Percentiles rank a stretch among this genome's conserved stretches.
phyloP scores from a whole-genome alignment of 768 basidiomycete genomes.

The Tylopilus intermedius region DNA sequence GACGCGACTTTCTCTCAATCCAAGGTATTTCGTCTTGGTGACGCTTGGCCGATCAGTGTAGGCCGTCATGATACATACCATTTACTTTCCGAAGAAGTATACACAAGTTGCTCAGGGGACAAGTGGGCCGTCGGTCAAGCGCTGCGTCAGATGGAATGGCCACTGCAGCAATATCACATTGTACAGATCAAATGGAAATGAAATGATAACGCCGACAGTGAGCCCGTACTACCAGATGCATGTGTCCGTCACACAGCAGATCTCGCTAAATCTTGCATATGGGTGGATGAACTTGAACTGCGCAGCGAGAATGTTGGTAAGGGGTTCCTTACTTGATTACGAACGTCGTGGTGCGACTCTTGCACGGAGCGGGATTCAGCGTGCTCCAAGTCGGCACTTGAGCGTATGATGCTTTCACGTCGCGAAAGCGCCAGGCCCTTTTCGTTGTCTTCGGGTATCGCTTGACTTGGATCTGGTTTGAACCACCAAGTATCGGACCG shows the following conservation, averaged over 20 bases:
- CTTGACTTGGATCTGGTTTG: slow-evolving; percentile 12
- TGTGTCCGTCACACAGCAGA: background rate
- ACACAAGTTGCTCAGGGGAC: no score
- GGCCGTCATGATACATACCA: no score
- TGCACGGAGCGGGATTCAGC: background rate
- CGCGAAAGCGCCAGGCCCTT: no score
- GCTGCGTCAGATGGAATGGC: no score
- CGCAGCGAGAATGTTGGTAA: background rate
- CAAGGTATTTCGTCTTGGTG: no score
- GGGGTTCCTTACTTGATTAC: background rate
- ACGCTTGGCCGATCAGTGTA: no score
- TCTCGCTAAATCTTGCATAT: background rate
- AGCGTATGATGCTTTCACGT: background rate
- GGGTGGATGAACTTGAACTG: background rate
- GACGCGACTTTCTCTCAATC: no score
- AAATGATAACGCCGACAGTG: background rate
- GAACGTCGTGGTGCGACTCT: background rate
- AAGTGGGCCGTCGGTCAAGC: no score
- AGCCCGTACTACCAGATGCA: background rate
- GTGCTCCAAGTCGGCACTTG: background rate
- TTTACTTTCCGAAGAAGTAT: no score
- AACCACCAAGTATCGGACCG: slow-evolving; percentile 23
- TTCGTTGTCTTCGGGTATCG: background rate
- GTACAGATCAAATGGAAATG: background rate
- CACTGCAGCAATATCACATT: no score